Evolutionary conservation across 1,284 basidiomycete species (phyloP), one percentile per base, ranked within the genome.

Genomic region (Pholiota adiposa): DNA sequence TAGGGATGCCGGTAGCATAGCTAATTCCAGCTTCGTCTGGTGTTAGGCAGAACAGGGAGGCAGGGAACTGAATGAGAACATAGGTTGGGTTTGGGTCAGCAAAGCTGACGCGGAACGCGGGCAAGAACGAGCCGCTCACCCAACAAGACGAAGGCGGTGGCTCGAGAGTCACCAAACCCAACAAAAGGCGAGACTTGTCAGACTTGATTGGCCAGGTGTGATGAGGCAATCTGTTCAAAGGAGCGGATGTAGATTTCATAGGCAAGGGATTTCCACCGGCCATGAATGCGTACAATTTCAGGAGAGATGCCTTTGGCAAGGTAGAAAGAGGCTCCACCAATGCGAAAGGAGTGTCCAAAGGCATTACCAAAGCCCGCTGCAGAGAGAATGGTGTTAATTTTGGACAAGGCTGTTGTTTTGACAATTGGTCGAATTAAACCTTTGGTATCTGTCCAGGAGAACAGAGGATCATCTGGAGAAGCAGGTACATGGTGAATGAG

Each of bases 341-440:
- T 77, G 1, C 72, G 64, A 58, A 77, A 77, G 3, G 74, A 79
- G 57, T 77, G 75, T 0, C 77, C 73, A 53, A 73, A 77, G 0
- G 72, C 38, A 0, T 65, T 75, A 0, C 75, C 73, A 59, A 63
- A 75, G 1, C 74, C 72, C 8, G 41, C 55, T 0, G 64, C 58
- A 0, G 16, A 14, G 0, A 75, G 61, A 11, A 74, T 71, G 0
- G 16, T 12, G 57, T 75, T 76, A 57, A 77, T 71, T 6, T 63
- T 55, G 1, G 51, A 11, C 0, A 77, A 54, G 0, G 75, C 73
- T 2, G 56, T 51, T 0, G 52, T 19, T n/a, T 67, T 67, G 8
- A 70, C 67, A 65, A 75, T 68, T 0, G 74, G 74, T 0, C 70
- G 60, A 11, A 73, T 49, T 67, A 67, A 8, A 52, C 58, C 74